These are phyloP conservation scores for Fomes fomentarius DNA, from an alignment of 1,284 basidiomycete species.

Conservation along the genomic window DNA sequence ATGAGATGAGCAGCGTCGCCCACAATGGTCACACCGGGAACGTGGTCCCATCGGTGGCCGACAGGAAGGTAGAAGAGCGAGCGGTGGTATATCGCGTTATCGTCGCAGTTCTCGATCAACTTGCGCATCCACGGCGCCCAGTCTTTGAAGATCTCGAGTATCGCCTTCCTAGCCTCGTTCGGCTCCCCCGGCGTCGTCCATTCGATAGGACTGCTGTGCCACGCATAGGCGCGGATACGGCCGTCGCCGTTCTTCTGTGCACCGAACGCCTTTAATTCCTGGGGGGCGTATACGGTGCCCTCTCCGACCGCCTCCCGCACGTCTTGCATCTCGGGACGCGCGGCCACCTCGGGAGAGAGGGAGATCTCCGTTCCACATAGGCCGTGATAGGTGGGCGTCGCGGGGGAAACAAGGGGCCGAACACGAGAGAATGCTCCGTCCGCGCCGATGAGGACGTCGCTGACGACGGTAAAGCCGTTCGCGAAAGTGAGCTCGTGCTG, in stretches of 20 bases:
- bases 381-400: conserved; percentile 5
- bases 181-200: conserved; percentile 6
- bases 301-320: conserved; percentile 5
- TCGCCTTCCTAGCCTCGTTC: conserved; percentile 3
- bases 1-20: conserved; percentile 55
- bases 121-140: conserved; percentile 16
- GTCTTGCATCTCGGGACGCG: conserved; percentile 5
- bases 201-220: conserved; percentile 2
- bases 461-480: conserved; percentile 1
- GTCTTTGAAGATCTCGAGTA: conserved; percentile 9
- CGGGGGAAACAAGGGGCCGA: conserved; percentile 32
- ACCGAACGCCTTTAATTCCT: neutral
- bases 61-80: conserved; percentile 14
- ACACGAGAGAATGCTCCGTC: conserved; percentile 49
- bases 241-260: conserved; percentile 11
- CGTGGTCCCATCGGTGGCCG: conserved; percentile 15
- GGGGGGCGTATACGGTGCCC: neutral
- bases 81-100: conserved; percentile 12
- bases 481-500: conserved; percentile 17
- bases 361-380: conserved; percentile 13
- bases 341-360: neutral
- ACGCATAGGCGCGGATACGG: conserved; percentile 16
- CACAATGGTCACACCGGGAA: conserved; percentile 28
- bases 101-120: conserved; percentile 13
- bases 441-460: conserved; percentile 43